phyloP scores from a whole-genome alignment of 148 eudicot genomes.

The Polygonum maritimum region DNA sequence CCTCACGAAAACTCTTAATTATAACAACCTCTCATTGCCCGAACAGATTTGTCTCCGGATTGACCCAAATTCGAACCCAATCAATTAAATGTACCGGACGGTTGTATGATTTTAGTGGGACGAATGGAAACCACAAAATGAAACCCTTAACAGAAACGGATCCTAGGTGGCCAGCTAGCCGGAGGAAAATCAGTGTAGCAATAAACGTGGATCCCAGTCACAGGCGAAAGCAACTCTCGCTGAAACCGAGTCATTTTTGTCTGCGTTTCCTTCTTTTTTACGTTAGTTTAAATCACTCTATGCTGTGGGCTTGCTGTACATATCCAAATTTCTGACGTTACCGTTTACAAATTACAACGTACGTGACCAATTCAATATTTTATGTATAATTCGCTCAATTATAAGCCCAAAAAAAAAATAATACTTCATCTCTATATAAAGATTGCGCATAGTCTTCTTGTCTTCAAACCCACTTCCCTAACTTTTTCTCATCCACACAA shows the following conservation, averaged over 20 bases:
- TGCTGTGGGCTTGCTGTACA: no score
- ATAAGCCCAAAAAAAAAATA: not conserved
- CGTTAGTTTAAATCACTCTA: not conserved
- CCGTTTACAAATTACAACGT: not conserved
- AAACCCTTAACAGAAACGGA: no score
- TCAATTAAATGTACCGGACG: no score
- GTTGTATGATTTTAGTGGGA: no score
- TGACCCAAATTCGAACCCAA: no score
- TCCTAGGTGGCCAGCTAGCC: no score
- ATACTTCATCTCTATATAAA: not conserved
- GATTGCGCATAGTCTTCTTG: not conserved
- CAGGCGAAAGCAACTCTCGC: not conserved
- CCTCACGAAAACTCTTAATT: no score
- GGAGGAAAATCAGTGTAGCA: not conserved
- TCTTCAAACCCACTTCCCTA: not conserved
- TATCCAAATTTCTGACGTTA: not conserved
- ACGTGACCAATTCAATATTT: no score
- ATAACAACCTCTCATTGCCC: no score
- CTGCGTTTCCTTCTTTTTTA: not conserved
- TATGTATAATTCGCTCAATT: no score
- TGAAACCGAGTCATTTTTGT: not conserved
- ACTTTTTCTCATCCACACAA: not conserved
- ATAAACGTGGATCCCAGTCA: constrained; percentile 8
- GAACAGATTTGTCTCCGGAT: no score
- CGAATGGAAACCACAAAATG: no score